Evolutionary conservation across 2,329 filamentous ascomycete species (phyloP).

Genomic region (Tolypocladium tropicale): DNA sequence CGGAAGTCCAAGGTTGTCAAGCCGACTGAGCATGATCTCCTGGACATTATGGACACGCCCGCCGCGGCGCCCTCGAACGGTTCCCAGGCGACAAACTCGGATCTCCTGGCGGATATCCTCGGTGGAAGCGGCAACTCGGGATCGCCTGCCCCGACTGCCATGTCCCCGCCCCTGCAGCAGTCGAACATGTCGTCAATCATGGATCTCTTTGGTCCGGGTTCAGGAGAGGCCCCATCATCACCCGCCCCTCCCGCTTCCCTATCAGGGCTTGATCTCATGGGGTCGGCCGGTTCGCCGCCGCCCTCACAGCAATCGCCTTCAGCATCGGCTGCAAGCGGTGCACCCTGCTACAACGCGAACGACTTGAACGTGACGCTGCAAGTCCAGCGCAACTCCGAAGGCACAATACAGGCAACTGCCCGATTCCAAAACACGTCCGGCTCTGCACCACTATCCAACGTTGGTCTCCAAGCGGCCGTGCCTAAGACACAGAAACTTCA

Average conservation of each 20-base stretch:
- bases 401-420: conserved; percentile 70
- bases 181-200: conserved; percentile 67
- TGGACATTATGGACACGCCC: conserved; percentile 83
- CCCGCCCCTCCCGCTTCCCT: conserved; percentile 25
- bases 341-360: conserved; percentile 79
- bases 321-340: conserved; percentile 36
- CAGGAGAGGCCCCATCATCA: conserved; percentile 23
- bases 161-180: conserved; percentile 39
- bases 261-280: conserved; percentile 40
- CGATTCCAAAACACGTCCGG: conserved; percentile 71
- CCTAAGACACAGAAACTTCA: conserved; percentile 94
- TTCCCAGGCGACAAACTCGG: conserved; percentile 60
- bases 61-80: conserved; percentile 38
- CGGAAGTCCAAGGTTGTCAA: conserved; percentile 70
- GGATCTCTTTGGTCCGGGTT: conserved; percentile 63
- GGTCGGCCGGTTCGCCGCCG: conserved; percentile 37
- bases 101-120: conserved; percentile 85
- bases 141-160: conserved; percentile 24
- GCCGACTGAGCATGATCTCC: conserved; percentile 80
- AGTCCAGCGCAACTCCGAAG: conserved; percentile 72
- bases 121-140: conserved; percentile 57
- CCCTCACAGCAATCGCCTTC: conserved; percentile 26
- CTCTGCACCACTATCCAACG: conserved; percentile 55
- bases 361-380: conserved; percentile 72
- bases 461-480: conserved; percentile 87